Percentiles rank a stretch among this genome's conserved stretches.
These are phyloP conservation scores for Chalciporus pseudorubinellus DNA, from an alignment of 768 basidiomycete species.

Conservation along the genomic window DNA sequence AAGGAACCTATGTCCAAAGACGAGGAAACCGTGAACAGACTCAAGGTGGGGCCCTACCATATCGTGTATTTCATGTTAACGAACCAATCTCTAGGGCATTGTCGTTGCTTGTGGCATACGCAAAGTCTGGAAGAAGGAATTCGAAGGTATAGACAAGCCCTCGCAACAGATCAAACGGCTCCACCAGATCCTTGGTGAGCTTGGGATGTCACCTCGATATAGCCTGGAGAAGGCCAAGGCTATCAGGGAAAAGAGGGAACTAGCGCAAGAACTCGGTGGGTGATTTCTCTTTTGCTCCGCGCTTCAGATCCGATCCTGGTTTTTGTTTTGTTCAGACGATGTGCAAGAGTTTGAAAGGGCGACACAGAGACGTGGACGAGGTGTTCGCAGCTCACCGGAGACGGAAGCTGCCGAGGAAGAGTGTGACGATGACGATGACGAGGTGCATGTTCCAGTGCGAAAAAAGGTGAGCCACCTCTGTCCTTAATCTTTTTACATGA, in stretches of 20 bases:
- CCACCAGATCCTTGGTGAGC: conserved; percentile 58
- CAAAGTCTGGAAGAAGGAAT: conserved; percentile 74
- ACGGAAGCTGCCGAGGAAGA: conserved; percentile 32
- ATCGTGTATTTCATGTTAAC: not conserved
- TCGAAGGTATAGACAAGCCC: conserved; percentile 54
- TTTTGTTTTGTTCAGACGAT: conserved; percentile 51
- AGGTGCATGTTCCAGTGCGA: conserved; percentile 30
- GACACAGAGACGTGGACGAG: conserved; percentile 30
- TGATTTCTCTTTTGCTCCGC: conserved; percentile 6
- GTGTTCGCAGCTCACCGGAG: conserved; percentile 7
- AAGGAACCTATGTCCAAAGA: conserved; percentile 48
- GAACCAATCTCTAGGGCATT: conserved; percentile 44
- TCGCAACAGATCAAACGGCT: conserved; percentile 65
- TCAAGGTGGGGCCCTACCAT: conserved; percentile 52
- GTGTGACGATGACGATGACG: conserved; percentile 35
- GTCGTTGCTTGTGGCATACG: conserved; percentile 75
- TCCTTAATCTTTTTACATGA: not conserved
- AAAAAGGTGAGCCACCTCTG: conserved; percentile 39
- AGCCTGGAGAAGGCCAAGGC: conserved; percentile 79
- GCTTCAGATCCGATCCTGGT: not conserved
- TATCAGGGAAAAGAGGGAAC: conserved; percentile 70
- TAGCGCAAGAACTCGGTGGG: conserved; percentile 76
- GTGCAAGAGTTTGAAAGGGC: conserved; percentile 67
- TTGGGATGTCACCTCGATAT: conserved; percentile 79
- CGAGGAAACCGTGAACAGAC: conserved; percentile 69